Evolutionary conservation across 805 yeast species (phyloP), one percentile per base, ranked within the genome.

Genomic region (Nakazawaea wickerhamii): DNA sequence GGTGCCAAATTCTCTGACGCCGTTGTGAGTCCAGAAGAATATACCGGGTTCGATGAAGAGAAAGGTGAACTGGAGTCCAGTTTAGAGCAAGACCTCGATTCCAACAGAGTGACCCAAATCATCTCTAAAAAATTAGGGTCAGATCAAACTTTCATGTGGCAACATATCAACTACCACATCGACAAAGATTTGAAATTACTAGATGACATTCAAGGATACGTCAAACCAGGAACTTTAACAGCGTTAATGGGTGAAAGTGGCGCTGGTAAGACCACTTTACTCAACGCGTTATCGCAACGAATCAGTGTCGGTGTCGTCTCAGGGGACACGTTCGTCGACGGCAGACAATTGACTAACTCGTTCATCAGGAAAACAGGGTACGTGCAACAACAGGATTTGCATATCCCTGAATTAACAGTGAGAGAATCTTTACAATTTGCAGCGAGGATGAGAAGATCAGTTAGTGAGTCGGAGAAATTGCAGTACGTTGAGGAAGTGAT

Each of bases 301-400:
- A 61, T 68, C 32, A 71, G 71, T 38, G 61, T 67, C 41, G 82
- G 81, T 48, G 68, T 72, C 38, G 63, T 76, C 21, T 71, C 79
- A 9, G 81, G 82, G 49, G 78, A 70, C 46, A 70, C 73, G 71
- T 53, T 75, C 45, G 77, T 76, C 17, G 73, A 76, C 53, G 81
- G 81, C 46, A 61, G 60, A 19, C 67, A 69, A 4, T 55, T 73
- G 30, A 76, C 67, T 51, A 50, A 58, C 4, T 69, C 79, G 13
- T 75, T 76, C 52, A 69, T 69, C 51, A 68, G 81, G 50, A 59
- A 74, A 49, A 74, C 77, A 7, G 79, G 79, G 40, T 74, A 73
- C 50, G 80, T 74, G 21, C 79, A 74, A 50, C 93, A 84, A 62
- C 89, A 82, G 56, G 91, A 84, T 69, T 64, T 84, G 49, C 93